phyloP scores from a whole-genome alignment of 768 basidiomycete species.

The Gymnopilus dilepis region DNA sequence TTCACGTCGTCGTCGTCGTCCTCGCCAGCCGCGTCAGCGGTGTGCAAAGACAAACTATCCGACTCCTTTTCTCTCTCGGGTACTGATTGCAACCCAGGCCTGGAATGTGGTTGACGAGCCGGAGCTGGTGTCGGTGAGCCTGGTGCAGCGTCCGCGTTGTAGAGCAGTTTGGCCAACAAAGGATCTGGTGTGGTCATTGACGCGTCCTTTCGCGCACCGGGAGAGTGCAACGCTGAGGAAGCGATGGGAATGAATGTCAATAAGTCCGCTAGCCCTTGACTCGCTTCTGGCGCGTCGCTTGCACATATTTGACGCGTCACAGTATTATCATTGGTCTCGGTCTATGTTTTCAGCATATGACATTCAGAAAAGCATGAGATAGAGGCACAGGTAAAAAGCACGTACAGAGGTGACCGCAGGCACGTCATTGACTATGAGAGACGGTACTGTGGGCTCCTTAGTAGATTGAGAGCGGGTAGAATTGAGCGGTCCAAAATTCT shows the following conservation, averaged over 20 bases:
- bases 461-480: background rate
- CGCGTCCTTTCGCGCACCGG: background rate
- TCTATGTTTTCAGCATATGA: background rate
- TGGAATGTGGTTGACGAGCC: background rate
- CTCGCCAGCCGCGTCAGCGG: slow-evolving; percentile 28
- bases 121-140: background rate
- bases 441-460: background rate
- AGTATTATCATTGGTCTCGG: background rate
- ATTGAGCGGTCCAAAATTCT: background rate
- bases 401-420: background rate
- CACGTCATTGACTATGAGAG: background rate
- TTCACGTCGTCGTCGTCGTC: slow-evolving; percentile 24
- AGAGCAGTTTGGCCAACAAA: background rate
- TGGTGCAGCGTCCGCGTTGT: background rate
- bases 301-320: background rate
- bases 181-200: background rate
- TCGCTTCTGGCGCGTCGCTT: background rate
- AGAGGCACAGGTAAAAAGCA: background rate
- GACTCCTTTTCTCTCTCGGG: background rate
- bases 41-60: slow-evolving; percentile 16
- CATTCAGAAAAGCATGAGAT: background rate
- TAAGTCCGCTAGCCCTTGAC: background rate
- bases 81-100: background rate
- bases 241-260: background rate
- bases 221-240: background rate